A percentile compares a stretch with the other conserved stretches of the same genome.
These are phyloP conservation scores for Ceratobasidium sp. DNA, from an alignment of 1,284 basidiomycete species.

Conservation along the genomic window DNA sequence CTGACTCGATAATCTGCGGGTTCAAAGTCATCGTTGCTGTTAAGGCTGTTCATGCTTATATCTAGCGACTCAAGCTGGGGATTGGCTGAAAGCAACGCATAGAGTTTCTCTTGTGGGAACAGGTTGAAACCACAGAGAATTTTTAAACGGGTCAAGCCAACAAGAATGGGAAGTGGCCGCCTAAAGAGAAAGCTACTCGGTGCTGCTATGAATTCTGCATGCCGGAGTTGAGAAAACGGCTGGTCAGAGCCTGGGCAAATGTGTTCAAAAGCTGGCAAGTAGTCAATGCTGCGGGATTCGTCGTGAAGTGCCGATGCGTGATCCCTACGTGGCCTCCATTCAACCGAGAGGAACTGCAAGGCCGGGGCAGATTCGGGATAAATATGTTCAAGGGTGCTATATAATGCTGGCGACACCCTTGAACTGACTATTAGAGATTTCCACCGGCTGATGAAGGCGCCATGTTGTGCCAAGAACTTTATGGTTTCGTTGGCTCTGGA, in stretches of 20 bases:
- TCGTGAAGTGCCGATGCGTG: no score
- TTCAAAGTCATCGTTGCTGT: no score
- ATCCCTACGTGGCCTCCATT: no score
- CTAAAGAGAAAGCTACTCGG: conserved; percentile 6
- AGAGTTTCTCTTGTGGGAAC: neutral
- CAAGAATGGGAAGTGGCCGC: conserved; percentile 7
- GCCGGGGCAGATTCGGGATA: conserved; percentile 1
- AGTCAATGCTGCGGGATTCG: no score
- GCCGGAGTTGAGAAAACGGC: conserved; percentile 7
- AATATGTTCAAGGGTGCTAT: conserved; percentile 2
- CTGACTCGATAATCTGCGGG: neutral
- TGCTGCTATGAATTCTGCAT: neutral
- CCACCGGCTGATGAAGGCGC: conserved; percentile 13
- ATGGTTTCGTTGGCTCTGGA: neutral
- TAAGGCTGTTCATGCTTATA: neutral
- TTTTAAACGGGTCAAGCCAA: conserved; percentile 17
- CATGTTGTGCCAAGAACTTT: neutral
- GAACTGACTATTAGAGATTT: neutral
- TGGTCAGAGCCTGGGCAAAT: neutral
- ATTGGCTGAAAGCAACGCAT: neutral
- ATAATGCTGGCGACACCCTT: neutral
- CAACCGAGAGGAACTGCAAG: conserved; percentile 24
- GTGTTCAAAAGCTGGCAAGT: no score
- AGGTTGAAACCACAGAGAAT: neutral
- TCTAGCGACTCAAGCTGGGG: neutral